A percentile compares a stretch with the other conserved stretches of the same genome.
These are phyloP conservation scores for Tricholomella constricta DNA, from an alignment of 768 basidiomycete species.

Conservation along the genomic window DNA sequence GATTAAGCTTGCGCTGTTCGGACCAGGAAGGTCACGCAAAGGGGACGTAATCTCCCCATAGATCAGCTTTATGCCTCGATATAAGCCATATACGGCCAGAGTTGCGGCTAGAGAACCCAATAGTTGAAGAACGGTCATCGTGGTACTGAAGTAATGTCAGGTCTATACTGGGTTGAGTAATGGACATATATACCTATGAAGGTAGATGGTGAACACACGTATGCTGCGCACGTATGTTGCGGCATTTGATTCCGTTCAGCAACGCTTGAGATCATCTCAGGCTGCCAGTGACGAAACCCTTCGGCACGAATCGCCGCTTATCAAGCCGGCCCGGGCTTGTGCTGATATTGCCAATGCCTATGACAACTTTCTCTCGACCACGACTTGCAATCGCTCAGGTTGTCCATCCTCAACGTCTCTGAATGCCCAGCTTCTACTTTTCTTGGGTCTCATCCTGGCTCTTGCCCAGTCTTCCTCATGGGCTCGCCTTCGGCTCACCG, in stretches of 20 bases:
- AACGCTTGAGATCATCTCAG: too few relatives aligned
- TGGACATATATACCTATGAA: neutral
- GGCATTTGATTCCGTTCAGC: neutral
- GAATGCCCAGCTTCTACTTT: too few relatives aligned
- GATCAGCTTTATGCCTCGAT: conserved; percentile 34
- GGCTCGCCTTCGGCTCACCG: too few relatives aligned
- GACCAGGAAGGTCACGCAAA: conserved; percentile 54
- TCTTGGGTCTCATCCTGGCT: too few relatives aligned
- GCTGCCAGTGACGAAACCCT: too few relatives aligned
- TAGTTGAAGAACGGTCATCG: conserved; percentile 12
- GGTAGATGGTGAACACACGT: neutral
- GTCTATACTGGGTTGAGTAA: neutral
- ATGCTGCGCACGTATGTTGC: neutral
- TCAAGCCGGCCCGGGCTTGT: too few relatives aligned
- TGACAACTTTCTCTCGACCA: too few relatives aligned
- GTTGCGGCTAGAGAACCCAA: conserved; percentile 22
- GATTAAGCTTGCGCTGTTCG: conserved; percentile 44
- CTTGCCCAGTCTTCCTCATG: too few relatives aligned
- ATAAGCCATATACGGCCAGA: conserved; percentile 29
- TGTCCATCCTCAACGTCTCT: too few relatives aligned
- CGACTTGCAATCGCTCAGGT: too few relatives aligned
- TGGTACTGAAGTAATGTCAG: neutral
- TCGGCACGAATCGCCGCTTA: too few relatives aligned
- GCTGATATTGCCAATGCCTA: too few relatives aligned
- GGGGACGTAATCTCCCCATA: conserved; percentile 41